A percentile compares a stretch with the other conserved stretches of the same genome.
Conservation (phyloP, 1,284 basidiomycete genomes). For the Athelia sp. region DNA sequence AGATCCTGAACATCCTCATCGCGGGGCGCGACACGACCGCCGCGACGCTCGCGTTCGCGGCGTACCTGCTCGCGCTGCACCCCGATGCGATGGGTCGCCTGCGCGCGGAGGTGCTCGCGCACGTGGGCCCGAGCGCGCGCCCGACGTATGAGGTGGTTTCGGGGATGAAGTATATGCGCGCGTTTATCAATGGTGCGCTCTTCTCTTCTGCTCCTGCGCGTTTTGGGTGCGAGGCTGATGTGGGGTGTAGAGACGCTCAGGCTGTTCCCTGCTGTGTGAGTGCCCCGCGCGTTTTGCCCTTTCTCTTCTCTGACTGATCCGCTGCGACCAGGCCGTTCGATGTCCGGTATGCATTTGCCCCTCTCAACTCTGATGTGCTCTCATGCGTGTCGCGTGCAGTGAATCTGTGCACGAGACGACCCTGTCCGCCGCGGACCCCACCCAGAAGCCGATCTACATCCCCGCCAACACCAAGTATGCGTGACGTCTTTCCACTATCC, state of each 20-base stretch:
- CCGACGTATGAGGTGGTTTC: constrained; percentile 42
- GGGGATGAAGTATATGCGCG: constrained; percentile 44
- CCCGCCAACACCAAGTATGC: constrained; percentile 46
- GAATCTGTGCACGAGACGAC: constrained; percentile 36
- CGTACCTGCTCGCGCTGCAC: constrained; percentile 47
- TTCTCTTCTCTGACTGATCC: too few relatives aligned
- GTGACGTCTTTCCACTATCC: not conserved
- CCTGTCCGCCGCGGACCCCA: constrained; percentile 37
- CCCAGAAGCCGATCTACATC: constrained; percentile 45
- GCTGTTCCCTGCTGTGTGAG: constrained; percentile 57
- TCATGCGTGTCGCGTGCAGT: constrained; percentile 12
- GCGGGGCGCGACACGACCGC: constrained; percentile 40
- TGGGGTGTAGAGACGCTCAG: constrained; percentile 47
- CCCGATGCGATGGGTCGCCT: constrained; percentile 37
- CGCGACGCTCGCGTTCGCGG: constrained; percentile 37
- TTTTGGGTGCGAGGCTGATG: too few relatives aligned
- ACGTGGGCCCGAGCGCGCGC: constrained; percentile 31
- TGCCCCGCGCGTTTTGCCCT: too few relatives aligned
- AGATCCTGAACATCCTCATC: constrained; percentile 45
- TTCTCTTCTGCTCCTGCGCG: too few relatives aligned
- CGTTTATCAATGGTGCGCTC: constrained; percentile 43
- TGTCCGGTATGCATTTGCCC: constrained; percentile 26
- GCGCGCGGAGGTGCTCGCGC: constrained; percentile 40
- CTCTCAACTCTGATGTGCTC: not conserved
- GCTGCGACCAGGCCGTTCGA: constrained; percentile 48